Evolutionary conservation across 2,329 filamentous ascomycete genomes (phyloP), one percentile per base, ranked within the genome.

Genomic region (Thielaviopsis ethacetica): DNA sequence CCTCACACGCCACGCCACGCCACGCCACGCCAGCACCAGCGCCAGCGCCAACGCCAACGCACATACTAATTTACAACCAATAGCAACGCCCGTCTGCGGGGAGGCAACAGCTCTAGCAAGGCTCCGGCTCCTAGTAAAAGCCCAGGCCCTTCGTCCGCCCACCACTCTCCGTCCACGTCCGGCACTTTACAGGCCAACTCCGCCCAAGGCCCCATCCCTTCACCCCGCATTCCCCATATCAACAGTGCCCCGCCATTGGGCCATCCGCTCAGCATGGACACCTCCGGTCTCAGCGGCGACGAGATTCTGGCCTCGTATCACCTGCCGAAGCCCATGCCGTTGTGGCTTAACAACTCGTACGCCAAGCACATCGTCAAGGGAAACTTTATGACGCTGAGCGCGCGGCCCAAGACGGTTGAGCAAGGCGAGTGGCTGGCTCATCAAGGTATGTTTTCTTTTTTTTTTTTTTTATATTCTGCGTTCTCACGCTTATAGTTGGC

Each of bases 341-440:
- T 88, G 62, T 90, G 87, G 82, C 81, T 90, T 66, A 85, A 87
- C 67, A 79, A 85, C 59, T 74, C 82, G 62, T 86, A 88, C 68
- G 84, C 86, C 58, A 87, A 85, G 68, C 83, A 95, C 67, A 95
- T 95, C 64, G 91, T 96, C 67, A 95, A 91, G 75, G 91, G 91
- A 61, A 97, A 96, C 74, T 96, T 97, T 69, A 89, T 95, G 85
- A 96, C 91, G 12, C 74, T 97, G 61, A 94, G 91, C 66, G 89
- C 90, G 55, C 86, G 91, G 68, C 91, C 91, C 22, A 91, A 91
- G 75, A 91, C 93, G 59, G 88, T 96, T 53, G 91, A 96, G 67
- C 83, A 89, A 68, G 91, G 89, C 64, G 91, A 97, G 72, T 97
- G 91, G 91, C 80, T 96, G 65, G 91, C 91, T 63, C 89, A 96